Percentiles rank a stretch among this genome's conserved stretches.
Evolutionary conservation across 2,329 filamentous ascomycete species (phyloP).

Genomic region (Cladosporium colombiae): DNA sequence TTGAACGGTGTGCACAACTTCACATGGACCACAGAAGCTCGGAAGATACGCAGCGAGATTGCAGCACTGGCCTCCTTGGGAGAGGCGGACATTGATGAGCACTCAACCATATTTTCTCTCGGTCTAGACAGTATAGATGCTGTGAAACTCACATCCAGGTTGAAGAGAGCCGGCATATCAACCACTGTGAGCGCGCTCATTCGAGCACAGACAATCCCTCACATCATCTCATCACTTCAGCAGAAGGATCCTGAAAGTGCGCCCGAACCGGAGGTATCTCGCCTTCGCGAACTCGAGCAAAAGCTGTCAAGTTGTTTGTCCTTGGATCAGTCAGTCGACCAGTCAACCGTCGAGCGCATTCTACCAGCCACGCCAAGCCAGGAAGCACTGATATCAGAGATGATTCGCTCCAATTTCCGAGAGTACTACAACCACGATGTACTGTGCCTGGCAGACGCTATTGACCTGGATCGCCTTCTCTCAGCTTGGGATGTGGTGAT

Average conservation of each 20-base stretch:
- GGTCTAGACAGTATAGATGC: slow-evolving; percentile 91
- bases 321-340: slow-evolving; percentile 19
- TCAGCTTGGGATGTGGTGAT: slow-evolving; percentile 65
- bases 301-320: slow-evolving; percentile 17
- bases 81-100: slow-evolving; percentile 53
- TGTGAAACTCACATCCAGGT: slow-evolving; percentile 75
- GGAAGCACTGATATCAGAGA: slow-evolving; percentile 81
- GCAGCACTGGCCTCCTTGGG: slow-evolving; percentile 60
- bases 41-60: slow-evolving; percentile 61
- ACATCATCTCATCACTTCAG: slow-evolving; percentile 50
- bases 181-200: slow-evolving; percentile 77
- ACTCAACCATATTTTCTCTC: slow-evolving; percentile 73
- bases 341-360: slow-evolving; percentile 54
- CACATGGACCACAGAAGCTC: slow-evolving; percentile 60
- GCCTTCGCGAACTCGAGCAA: slow-evolving; percentile 8
- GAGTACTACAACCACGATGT: slow-evolving; percentile 87
- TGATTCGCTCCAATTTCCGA: slow-evolving; percentile 71
- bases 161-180: slow-evolving; percentile 61
- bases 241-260: not conserved
- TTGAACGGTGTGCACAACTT: slow-evolving; percentile 45
- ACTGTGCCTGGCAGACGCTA: slow-evolving; percentile 57
- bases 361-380: slow-evolving; percentile 81
- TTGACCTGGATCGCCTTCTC: slow-evolving; percentile 60
- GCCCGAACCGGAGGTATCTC: slow-evolving; percentile 20
- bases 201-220: slow-evolving; percentile 66